Percentiles rank a stretch among this genome's conserved stretches.
These are phyloP conservation scores for Pelargonium myrrhifolium DNA, from an alignment of 441 rosid species.

Conservation along the genomic window DNA sequence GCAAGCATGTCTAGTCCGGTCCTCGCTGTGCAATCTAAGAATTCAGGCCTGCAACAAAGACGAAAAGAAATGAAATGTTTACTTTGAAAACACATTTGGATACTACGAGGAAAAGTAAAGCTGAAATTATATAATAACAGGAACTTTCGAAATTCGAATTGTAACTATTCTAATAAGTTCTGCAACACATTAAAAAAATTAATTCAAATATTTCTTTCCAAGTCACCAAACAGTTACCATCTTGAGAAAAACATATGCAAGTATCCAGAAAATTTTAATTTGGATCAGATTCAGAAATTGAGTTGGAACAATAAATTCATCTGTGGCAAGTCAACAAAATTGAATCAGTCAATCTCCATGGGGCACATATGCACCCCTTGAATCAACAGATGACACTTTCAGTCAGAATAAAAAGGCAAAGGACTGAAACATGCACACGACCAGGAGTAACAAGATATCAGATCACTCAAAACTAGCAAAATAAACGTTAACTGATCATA, in stretches of 20 bases:
- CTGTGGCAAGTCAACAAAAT: neutral
- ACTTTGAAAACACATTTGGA: neutral
- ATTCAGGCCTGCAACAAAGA: conserved; percentile 62
- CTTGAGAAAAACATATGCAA: neutral
- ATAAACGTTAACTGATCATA: neutral
- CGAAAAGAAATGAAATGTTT: neutral
- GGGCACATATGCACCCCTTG: neutral
- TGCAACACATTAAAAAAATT: neutral
- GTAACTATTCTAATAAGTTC: neutral
- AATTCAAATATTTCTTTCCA: no score
- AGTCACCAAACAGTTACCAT: neutral
- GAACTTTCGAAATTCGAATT: neutral
- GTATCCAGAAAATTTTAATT: neutral
- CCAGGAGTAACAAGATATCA: neutral
- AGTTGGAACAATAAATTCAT: neutral
- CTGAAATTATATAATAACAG: neutral
- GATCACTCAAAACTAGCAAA: neutral
- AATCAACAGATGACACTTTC: neutral
- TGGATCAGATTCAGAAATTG: neutral
- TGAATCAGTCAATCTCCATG: neutral
- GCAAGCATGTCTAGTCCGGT: conserved; percentile 94
- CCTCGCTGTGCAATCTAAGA: conserved; percentile 92
- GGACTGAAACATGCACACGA: neutral
- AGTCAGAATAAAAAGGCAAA: neutral
- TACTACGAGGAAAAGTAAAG: neutral